Conservation (phyloP, 495 filamentous ascomycete species). For the Trichoderma erinaceum region DNA sequence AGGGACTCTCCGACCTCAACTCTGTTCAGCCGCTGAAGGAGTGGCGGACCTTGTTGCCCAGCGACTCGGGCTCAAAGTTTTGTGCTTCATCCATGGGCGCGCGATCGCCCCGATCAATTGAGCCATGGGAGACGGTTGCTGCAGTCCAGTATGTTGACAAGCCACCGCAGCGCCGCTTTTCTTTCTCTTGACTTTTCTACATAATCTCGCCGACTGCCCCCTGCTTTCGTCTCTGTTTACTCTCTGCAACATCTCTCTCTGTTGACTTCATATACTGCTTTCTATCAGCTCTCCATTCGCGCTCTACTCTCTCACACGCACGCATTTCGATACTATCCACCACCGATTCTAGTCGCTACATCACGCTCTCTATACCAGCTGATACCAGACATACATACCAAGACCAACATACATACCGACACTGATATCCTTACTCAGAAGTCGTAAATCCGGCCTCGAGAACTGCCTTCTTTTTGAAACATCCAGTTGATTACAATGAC, state of each 20-base stretch:
- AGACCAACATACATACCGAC: slow-evolving; percentile 2
- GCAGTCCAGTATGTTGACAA: slow-evolving; percentile 11
- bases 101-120: slow-evolving; percentile 14
- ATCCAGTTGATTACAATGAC: slow-evolving; percentile 31
- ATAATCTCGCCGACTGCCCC: not conserved
- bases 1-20: not conserved
- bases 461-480: slow-evolving; percentile 19
- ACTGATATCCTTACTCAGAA: slow-evolving; percentile 19
- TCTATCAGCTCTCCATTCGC: too few species aligned
- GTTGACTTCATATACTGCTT: too few species aligned
- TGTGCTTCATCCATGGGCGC: slow-evolving; percentile 10
- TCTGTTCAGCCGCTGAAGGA: not conserved
- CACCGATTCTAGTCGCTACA: too few species aligned
- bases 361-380: too few species aligned
- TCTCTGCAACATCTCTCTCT: too few species aligned
- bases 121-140: slow-evolving; percentile 15
- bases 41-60: not conserved
- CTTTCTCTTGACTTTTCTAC: not conserved
- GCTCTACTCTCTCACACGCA: too few species aligned
- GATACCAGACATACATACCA: too few species aligned
- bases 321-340: too few species aligned
- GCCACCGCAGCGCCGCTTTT: not conserved
- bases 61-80: not conserved
- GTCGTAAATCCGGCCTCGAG: slow-evolving; percentile 28
- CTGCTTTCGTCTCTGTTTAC: too few species aligned